Conservation (phyloP, 192 early-diverging fungal species). For the Coemansia sp. region DNA sequence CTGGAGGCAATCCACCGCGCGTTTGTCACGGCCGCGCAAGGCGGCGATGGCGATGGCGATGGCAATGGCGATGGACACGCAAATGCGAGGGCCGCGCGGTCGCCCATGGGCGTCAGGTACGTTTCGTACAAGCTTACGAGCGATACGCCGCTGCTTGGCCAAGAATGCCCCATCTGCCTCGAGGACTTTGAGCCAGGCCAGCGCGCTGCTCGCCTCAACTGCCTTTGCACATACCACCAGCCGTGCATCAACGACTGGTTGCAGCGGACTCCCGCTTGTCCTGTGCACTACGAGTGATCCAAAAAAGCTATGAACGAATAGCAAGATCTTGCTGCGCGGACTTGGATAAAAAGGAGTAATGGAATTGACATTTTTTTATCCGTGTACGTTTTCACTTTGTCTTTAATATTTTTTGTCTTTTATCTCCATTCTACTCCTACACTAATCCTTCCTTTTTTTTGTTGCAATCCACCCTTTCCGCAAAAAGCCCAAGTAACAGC, state of each 20-base stretch:
- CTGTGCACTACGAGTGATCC: constrained; percentile 73
- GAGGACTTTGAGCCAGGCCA: constrained; percentile 87
- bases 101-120: constrained; percentile 43
- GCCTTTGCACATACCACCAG: constrained; percentile 88
- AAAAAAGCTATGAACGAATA: too few relatives aligned
- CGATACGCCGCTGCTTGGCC: constrained; percentile 65
- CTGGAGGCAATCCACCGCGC: not conserved
- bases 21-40: not conserved
- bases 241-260: constrained; percentile 85
- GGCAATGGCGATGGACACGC: not conserved
- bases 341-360: too few relatives aligned
- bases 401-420: not conserved
- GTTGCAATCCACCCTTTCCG: too few relatives aligned
- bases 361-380: too few relatives aligned
- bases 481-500: too few relatives aligned
- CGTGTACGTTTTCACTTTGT: not conserved
- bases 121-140: constrained; percentile 61
- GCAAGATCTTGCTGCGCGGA: too few relatives aligned
- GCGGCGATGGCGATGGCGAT: not conserved
- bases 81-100: constrained; percentile 10
- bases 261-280: constrained; percentile 71
- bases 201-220: constrained; percentile 79
- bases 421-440: not conserved
- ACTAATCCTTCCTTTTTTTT: too few relatives aligned
- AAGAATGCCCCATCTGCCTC: constrained; percentile 94